These are phyloP conservation scores for Styphnolobium japonicum DNA, from an alignment of 306 rosid species.

Conservation along the genomic window DNA sequence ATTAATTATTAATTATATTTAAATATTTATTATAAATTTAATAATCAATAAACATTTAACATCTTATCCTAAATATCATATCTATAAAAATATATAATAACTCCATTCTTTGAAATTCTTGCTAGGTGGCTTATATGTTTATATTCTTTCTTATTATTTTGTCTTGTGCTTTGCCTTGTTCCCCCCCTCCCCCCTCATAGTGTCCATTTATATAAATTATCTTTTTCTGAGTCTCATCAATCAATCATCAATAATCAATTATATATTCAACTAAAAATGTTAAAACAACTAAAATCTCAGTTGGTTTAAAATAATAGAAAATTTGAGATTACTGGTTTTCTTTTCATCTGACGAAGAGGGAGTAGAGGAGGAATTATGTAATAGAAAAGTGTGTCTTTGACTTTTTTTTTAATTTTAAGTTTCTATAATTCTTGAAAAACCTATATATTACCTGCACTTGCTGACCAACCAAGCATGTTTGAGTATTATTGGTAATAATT, in stretches of 20 bases:
- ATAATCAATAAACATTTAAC: too few species aligned
- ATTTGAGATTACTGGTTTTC: neutral
- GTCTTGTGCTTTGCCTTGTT: too few species aligned
- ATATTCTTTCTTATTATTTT: too few species aligned
- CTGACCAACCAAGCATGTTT: neutral
- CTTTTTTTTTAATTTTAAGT: neutral
- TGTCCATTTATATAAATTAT: too few species aligned
- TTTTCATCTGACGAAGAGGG: neutral
- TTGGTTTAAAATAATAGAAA: neutral
- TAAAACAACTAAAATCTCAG: neutral
- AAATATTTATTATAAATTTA: too few species aligned
- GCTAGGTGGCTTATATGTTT: too few species aligned
- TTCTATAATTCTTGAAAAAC: neutral
- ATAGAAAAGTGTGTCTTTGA: neutral
- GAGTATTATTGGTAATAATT: neutral
- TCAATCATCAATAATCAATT: neutral
- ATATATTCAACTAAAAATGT: neutral
- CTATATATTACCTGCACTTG: slow-evolving; percentile 10
- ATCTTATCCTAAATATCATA: too few species aligned
- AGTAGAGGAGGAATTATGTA: too few species aligned
- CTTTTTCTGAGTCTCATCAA: neutral
- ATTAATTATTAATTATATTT: neutral
- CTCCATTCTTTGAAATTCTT: too few species aligned
- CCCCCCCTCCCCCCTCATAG: too few species aligned
- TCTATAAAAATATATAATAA: too few species aligned